phyloP scores from a whole-genome alignment of 139 green algal genomes.

The Micromonas pusilla region DNA sequence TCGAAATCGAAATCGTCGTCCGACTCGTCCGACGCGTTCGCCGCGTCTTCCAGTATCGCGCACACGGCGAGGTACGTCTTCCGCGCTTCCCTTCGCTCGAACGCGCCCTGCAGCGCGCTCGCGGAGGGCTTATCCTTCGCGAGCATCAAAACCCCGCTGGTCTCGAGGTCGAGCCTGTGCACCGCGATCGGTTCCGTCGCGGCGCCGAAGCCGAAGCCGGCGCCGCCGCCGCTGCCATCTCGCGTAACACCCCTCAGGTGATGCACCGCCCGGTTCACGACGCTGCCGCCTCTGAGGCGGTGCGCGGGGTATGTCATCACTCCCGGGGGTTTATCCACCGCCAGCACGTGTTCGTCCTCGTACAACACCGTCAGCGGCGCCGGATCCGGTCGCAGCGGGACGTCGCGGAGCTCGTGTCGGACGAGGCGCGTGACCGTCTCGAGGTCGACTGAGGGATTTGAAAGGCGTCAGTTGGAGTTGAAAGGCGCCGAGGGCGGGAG shows the following conservation, averaged over 20 bases:
- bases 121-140: slow-evolving; percentile 11
- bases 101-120: slow-evolving; percentile 7
- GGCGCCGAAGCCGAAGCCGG: background rate
- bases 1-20: background rate
- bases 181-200: background rate
- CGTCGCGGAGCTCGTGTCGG: background rate
- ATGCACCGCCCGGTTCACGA: background rate
- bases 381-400: slow-evolving; percentile 2
- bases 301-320: slow-evolving; percentile 10
- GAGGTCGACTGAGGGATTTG: background rate
- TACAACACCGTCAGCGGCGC: slow-evolving; percentile 15
- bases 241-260: no score
- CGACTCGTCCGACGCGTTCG: background rate
- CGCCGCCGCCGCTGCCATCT: no score
- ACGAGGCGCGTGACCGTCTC: background rate
- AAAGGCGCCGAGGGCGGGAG: no score
- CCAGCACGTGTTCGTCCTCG: slow-evolving; percentile 23
- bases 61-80: slow-evolving; percentile 31
- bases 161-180: slow-evolving; percentile 34
- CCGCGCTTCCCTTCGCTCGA: slow-evolving; percentile 4
- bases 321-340: slow-evolving; percentile 19
- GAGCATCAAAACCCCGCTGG: slow-evolving; percentile 24
- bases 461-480: no score
- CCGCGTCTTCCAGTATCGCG: background rate
- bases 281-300: background rate